Percentiles rank a stretch among this genome's conserved stretches.
These are phyloP conservation scores for Golubevia pallescens DNA, from an alignment of 1,284 basidiomycete genomes.

Conservation along the genomic window DNA sequence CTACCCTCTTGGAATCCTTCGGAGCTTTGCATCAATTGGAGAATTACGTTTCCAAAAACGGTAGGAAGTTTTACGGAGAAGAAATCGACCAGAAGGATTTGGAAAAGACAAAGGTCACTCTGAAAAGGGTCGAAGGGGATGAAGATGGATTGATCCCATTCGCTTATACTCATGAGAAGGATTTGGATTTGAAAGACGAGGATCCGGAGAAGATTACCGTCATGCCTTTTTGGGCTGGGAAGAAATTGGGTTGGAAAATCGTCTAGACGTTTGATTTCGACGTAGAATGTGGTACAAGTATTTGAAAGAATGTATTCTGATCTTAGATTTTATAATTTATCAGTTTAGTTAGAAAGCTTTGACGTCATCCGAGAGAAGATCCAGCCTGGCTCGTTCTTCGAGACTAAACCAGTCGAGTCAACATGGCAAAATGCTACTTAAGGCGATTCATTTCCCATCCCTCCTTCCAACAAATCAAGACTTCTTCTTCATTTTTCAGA, in stretches of 20 bases:
- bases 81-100: slow-evolving; percentile 15
- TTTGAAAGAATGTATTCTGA: no score
- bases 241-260: slow-evolving; percentile 82
- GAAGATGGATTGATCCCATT: slow-evolving; percentile 29
- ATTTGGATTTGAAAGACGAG: slow-evolving; percentile 20
- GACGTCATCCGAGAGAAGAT: no score
- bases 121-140: slow-evolving; percentile 21
- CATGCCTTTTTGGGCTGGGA: slow-evolving; percentile 91
- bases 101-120: slow-evolving; percentile 15
- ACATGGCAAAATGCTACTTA: no score
- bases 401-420: no score
- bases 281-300: no score
- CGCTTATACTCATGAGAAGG: slow-evolving; percentile 42
- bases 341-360: no score
- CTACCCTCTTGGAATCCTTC: slow-evolving; percentile 57
- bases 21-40: slow-evolving; percentile 53
- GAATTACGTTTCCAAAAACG: slow-evolving; percentile 49
- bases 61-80: slow-evolving; percentile 53
- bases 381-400: no score
- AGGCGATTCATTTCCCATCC: no score
- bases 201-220: slow-evolving; percentile 67
- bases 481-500: no score
- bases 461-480: no score
- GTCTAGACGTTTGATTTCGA: slow-evolving; percentile 20
- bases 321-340: no score